These are phyloP conservation scores for Nicotiana obtusifolia DNA, from an alignment of 257 asterid genomes.

Conservation along the genomic window DNA sequence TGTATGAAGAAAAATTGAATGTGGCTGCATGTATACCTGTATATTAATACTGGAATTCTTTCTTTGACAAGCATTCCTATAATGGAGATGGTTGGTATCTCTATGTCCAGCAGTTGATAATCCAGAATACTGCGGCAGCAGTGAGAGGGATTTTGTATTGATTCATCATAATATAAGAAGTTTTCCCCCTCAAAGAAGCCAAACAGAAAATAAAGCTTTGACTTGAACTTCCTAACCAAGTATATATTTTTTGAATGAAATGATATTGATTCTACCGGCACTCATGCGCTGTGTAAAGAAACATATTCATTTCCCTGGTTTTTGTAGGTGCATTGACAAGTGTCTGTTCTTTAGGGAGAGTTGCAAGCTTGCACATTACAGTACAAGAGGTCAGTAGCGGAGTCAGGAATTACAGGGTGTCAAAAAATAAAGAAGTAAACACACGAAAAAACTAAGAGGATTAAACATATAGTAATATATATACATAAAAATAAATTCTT, in stretches of 20 bases:
- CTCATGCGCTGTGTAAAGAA: neutral
- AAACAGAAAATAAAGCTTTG: neutral
- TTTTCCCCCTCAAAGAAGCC: neutral
- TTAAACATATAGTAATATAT: too few relatives aligned
- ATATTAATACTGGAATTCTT: slow-evolving; percentile 52
- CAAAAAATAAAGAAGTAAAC: too few relatives aligned
- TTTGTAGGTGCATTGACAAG: neutral
- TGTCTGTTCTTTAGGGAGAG: neutral
- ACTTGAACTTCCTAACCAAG: neutral
- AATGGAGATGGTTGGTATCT: slow-evolving; percentile 47
- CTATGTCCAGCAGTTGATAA: slow-evolving; percentile 57
- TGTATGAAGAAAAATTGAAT: neutral
- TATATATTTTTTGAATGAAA: neutral
- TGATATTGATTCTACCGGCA: neutral
- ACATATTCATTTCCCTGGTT: neutral
- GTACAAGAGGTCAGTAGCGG: neutral
- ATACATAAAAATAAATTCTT: too few relatives aligned
- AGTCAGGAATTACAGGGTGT: neutral
- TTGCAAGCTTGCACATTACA: neutral
- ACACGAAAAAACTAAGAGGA: too few relatives aligned
- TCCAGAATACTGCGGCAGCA: slow-evolving; percentile 40
- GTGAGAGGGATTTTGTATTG: neutral
- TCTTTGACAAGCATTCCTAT: slow-evolving; percentile 49
- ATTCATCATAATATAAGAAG: neutral
- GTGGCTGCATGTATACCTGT: slow-evolving; percentile 34